Base-by-base conservation (phyloP, 192 early-diverging fungal species). In the Entomortierella beljakovae region DNA sequence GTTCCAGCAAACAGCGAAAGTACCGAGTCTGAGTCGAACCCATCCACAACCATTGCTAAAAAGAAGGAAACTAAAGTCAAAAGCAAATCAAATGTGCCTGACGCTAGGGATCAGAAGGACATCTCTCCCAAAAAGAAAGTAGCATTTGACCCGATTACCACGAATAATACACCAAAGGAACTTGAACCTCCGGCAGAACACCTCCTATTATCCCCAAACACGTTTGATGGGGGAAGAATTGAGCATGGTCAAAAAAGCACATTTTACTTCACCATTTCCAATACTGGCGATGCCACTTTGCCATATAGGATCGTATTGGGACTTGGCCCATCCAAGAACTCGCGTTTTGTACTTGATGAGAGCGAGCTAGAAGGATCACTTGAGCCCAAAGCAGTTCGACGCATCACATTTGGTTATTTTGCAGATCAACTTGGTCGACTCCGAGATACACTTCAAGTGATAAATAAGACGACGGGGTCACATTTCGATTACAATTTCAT, bases 211-310 rank as follows among this genome's bases (percentile, higher is more conserved):
- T 86, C 87, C 23, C 80, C 82, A 22, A 43, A 55, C 2, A 64
- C 79, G 10, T 76, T 90, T 51, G 87, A 90, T 59, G 82, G 82
- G 25, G 88, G 89, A 0, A 80, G 71, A 33, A 62, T 90, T 15
- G 86, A 87, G 50, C 61, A 85, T 8, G 82, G 81, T 16, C 86
- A 86, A 56, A 65, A 54, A 32, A 50, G 80, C 11, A 81, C 32
- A 16, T 88, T 88, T 57, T 90, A 90, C 60, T 83, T 90, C 58
- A 85, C 82, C 16, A 48, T 90, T 1, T 79, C 82, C 32, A 90
- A 88, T 55, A 37, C 56, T 6, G 68, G 69, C 25, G 70, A 73
- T 7, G 35, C 46, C 31, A 37, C 43, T 0, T 23, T 84, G 38
- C 61, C 80, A 0, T 87, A 80, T 68, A 71, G 76, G 38, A 74